Base-by-base conservation (phyloP, 805 yeast genomes). In the Wickerhamiella nectarea region DNA sequence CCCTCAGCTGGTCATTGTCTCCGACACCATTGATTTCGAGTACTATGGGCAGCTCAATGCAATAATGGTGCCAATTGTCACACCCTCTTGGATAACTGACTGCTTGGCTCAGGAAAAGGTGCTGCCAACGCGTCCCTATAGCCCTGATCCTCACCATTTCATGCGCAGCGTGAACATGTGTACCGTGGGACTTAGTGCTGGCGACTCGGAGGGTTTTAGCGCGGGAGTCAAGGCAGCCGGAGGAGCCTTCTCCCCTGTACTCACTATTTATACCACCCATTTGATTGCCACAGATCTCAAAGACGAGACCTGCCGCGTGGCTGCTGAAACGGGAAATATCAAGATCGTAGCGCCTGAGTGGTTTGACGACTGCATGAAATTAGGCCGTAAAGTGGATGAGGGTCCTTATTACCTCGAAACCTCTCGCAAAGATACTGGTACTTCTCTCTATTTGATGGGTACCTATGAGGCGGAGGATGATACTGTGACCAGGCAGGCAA, bases 181-280 rank as follows among this genome's bases (percentile, higher is more conserved):
- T 47, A 68, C 75, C 11, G 75, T 81, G 6, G 72, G 74, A 21
- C 58, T 75, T 20, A 69, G 78, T 0, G 64, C 64, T 1, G 75
- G 75, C 3, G 85, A 78, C 49, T 69, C 72, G 38, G 87, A 78
- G 44, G 74, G 73, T n/a, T 67, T 83, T 12, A 71, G 75, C 50
- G 78, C 76, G 6, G 83, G 80, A 0, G 79, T 79, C 1, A 61
- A 72, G 17, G 76, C 82, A 1, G 68, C 82, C 47, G 97, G 96
- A 1, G 97, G 95, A 3, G 76, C 73, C 26, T 76, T 67, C 54
- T 63, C 74, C 34, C 80, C 78, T 47, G 64, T 65, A 9, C 64
- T 87, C 24, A 76, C 84, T 7, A 71, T 71, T 43, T 72, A 71
- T 50, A 82, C 94, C 1, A 83, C 95, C 0, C 96, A 89, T 65